Evolutionary conservation across 2,329 filamentous ascomycete genomes (phyloP).

Genomic region (Apiospora marii): DNA sequence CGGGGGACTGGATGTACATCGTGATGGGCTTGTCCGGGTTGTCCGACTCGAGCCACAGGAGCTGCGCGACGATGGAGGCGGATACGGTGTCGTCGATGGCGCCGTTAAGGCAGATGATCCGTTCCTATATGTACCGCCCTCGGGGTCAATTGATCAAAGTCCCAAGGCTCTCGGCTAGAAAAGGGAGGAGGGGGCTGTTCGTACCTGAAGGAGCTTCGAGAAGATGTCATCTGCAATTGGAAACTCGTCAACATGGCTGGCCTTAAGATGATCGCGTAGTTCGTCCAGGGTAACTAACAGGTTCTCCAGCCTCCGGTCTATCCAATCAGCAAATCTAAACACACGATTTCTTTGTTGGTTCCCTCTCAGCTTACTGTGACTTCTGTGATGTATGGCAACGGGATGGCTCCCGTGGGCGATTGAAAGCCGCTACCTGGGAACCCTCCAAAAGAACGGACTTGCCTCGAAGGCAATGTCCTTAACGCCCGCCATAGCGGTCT

Average conservation of each 20-base stretch:
- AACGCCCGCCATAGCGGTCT: slow-evolving; percentile 45
- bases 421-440: slow-evolving; percentile 48
- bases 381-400: slow-evolving; percentile 67
- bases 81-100: slow-evolving; percentile 89
- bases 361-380: slow-evolving; percentile 52
- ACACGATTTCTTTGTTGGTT: slow-evolving; percentile 23
- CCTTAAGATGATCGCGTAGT: background rate
- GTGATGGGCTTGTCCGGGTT: slow-evolving; percentile 94
- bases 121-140: slow-evolving; percentile 65
- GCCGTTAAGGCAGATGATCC: slow-evolving; percentile 93
- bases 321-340: slow-evolving; percentile 40
- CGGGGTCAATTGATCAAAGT: slow-evolving; percentile 29
- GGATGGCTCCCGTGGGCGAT: slow-evolving; percentile 48
- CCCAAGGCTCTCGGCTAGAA: slow-evolving; percentile 28
- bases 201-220: slow-evolving; percentile 78
- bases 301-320: slow-evolving; percentile 81
- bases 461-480: slow-evolving; percentile 43
- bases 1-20: slow-evolving; percentile 97
- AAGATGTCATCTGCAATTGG: slow-evolving; percentile 76
- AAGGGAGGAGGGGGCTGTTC: background rate
- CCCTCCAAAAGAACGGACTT: slow-evolving; percentile 52
- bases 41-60: slow-evolving; percentile 97
- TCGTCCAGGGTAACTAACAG: slow-evolving; percentile 60
- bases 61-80: slow-evolving; percentile 92
- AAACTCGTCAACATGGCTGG: background rate